phyloP scores from a whole-genome alignment of 192 early-diverging fungal genomes.

The Lobosporangium transversale region DNA sequence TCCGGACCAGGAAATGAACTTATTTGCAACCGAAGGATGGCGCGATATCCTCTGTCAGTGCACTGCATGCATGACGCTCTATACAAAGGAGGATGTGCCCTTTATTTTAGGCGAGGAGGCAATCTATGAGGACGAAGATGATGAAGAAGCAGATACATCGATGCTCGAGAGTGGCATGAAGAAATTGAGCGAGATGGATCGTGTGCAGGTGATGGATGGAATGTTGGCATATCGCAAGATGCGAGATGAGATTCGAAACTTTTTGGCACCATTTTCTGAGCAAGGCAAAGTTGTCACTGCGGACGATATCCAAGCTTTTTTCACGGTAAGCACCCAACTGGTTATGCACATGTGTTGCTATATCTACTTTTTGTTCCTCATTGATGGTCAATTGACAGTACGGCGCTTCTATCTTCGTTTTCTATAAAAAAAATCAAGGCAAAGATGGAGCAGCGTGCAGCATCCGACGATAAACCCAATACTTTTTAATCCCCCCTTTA shows the following conservation, averaged over 20 bases:
- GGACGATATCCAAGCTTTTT: conserved; percentile 79
- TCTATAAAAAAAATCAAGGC: conserved; percentile 14
- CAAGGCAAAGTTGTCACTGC: conserved; percentile 78
- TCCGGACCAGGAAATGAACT: conserved; percentile 59
- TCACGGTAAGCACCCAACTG: conserved; percentile 59
- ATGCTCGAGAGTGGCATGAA: conserved; percentile 83
- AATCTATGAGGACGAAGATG: conserved; percentile 81
- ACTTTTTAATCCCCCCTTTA: conserved; percentile 8
- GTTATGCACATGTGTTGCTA: no score
- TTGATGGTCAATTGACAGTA: not conserved
- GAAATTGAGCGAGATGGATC: conserved; percentile 75
- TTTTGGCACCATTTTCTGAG: conserved; percentile 75
- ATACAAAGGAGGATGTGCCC: conserved; percentile 56
- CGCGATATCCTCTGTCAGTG: conserved; percentile 79
- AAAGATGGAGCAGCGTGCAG: conserved; percentile 35
- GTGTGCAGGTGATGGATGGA: conserved; percentile 78
- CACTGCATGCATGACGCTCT: conserved; percentile 61
- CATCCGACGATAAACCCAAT: conserved; percentile 27
- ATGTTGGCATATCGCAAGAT: conserved; percentile 78
- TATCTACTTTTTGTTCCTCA: conserved; percentile 1
- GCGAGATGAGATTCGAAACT: conserved; percentile 73
- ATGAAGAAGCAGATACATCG: conserved; percentile 73
- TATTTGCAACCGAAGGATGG: conserved; percentile 82
- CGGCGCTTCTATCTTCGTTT: conserved; percentile 6
- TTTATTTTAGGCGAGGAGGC: conserved; percentile 72